Conservation (phyloP, 2,329 filamentous ascomycete species). For the Xylariaceae sp. region DNA sequence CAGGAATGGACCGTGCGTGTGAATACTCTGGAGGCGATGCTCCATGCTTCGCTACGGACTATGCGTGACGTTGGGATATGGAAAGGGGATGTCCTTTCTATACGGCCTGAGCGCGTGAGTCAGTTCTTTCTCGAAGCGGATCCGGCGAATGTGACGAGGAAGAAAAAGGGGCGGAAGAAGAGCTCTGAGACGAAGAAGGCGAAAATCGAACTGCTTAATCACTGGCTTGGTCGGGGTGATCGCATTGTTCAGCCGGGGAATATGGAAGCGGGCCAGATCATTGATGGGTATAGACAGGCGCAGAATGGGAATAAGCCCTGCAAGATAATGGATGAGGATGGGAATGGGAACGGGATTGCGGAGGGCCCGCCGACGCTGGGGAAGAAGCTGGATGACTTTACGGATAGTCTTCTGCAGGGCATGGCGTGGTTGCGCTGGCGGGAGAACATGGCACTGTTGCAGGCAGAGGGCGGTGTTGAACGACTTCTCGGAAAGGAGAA, state of each 20-base stretch:
- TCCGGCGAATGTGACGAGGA: not conserved
- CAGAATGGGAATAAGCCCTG: not conserved
- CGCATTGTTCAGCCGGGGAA: slow-evolving; percentile 18
- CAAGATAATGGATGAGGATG: not conserved
- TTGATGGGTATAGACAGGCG: slow-evolving; percentile 11
- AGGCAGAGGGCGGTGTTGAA: slow-evolving; percentile 27
- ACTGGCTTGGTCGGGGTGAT: slow-evolving; percentile 42
- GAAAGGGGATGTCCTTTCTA: slow-evolving; percentile 41
- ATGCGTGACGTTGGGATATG: slow-evolving; percentile 42
- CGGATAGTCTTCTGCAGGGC: slow-evolving; percentile 73
- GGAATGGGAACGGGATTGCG: slow-evolving; percentile 24
- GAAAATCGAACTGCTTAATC: slow-evolving; percentile 58
- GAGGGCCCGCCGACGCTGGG: slow-evolving; percentile 14
- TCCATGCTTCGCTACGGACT: slow-evolving; percentile 64
- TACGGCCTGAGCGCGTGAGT: slow-evolving; percentile 33
- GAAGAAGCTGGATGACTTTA: slow-evolving; percentile 71
- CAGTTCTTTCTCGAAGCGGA: slow-evolving; percentile 12
- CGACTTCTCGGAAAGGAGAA: slow-evolving; percentile 11
- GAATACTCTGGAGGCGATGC: slow-evolving; percentile 75
- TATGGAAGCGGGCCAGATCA: slow-evolving; percentile 11
- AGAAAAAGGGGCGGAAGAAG: slow-evolving; percentile 23
- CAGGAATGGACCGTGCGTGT: slow-evolving; percentile 80
- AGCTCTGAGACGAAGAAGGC: slow-evolving; percentile 46
- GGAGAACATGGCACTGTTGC: slow-evolving; percentile 43
- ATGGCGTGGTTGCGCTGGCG: slow-evolving; percentile 75